These are phyloP conservation scores for Termitomyces sp. DNA, from an alignment of 768 basidiomycete genomes.

Conservation along the genomic window DNA sequence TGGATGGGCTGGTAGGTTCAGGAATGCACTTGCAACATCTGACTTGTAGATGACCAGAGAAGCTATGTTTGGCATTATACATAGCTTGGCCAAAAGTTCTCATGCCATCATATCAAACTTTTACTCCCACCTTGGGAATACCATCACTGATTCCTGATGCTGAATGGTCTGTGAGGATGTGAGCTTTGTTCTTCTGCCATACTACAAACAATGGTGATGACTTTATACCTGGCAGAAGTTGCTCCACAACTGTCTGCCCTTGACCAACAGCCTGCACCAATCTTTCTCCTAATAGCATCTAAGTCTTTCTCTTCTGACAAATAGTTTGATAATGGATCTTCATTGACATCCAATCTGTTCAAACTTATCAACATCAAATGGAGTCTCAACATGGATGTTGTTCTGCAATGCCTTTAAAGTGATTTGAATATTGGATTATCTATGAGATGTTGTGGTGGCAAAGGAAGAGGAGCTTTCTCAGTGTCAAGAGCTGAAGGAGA, in stretches of 20 bases:
- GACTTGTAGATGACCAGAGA: constrained; percentile 23
- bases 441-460: too few species aligned
- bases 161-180: constrained; percentile 23
- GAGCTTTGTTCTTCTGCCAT: constrained; percentile 22
- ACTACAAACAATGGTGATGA: constrained; percentile 23
- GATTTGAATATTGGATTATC: background rate
- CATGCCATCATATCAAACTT: constrained; percentile 11
- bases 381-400: constrained; percentile 22
- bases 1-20: constrained; percentile 27
- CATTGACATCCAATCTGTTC: constrained; percentile 5
- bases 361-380: constrained; percentile 22
- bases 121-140: constrained; percentile 3
- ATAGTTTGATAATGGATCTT: constrained; percentile 12
- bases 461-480: too few species aligned
- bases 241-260: constrained; percentile 1
- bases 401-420: background rate
- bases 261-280: constrained; percentile 16
- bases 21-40: constrained; percentile 27
- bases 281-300: constrained; percentile 9
- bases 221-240: constrained; percentile 23
- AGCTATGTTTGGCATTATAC: constrained; percentile 12
- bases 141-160: constrained; percentile 15
- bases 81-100: constrained; percentile 2
- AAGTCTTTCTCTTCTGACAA: background rate
- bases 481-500: too few species aligned